phyloP scores from a whole-genome alignment of 1,284 basidiomycete genomes.

The Ustilago xerochloae region DNA sequence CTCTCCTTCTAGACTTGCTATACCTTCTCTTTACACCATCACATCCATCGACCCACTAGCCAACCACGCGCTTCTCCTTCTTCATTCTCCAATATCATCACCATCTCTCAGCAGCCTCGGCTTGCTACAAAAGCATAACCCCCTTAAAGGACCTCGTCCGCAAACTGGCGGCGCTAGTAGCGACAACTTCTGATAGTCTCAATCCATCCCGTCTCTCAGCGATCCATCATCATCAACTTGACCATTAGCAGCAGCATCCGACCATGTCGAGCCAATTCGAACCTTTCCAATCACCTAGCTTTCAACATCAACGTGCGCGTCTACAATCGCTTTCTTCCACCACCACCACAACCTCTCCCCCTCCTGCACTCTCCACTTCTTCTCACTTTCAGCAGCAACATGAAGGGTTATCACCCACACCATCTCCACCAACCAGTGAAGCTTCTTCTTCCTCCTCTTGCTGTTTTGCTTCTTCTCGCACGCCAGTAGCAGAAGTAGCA shows the following conservation, averaged over 20 bases:
- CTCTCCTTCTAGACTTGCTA: neutral
- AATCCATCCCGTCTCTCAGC: neutral
- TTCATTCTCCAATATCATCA: neutral
- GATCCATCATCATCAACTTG: neutral
- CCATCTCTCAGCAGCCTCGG: neutral
- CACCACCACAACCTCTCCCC: constrained; percentile 4
- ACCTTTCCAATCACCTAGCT: constrained; percentile 19
- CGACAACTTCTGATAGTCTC: neutral
- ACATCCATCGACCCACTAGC: neutral
- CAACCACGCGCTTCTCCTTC: neutral
- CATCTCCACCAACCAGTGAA: constrained; percentile 31
- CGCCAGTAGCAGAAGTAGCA: constrained; percentile 12
- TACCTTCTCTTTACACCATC: neutral
- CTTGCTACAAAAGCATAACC: neutral
- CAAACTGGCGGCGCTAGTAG: too few species aligned
- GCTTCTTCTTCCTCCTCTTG: neutral
- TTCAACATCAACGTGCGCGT: constrained; percentile 7
- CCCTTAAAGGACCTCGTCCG: neutral
- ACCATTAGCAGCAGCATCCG: too few species aligned
- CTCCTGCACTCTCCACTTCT: neutral
- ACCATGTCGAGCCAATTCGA: neutral
- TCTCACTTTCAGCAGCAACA: neutral
- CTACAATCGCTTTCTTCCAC: constrained; percentile 16
- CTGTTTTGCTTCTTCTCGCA: neutral
- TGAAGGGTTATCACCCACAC: constrained; percentile 1